These are phyloP conservation scores for Spencermartinsiella ligniputridi DNA, from an alignment of 1,139 yeast genomes.

Conservation along the genomic window DNA sequence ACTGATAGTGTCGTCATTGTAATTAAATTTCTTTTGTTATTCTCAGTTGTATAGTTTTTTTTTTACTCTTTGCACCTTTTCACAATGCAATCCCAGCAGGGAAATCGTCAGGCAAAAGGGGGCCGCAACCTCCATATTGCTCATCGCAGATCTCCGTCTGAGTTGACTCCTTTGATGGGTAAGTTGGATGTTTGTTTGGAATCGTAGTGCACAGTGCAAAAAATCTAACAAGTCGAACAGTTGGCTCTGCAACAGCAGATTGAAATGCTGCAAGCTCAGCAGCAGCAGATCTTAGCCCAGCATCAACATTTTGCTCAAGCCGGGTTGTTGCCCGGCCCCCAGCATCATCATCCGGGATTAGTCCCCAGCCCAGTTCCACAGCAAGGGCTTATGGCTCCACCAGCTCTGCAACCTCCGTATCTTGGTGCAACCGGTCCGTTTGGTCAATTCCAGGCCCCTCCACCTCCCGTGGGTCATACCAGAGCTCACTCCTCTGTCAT, in stretches of 20 bases:
- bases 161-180: constrained; percentile 88
- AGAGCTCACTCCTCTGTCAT: constrained; percentile 33
- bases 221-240: constrained; percentile 55
- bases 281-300: constrained; percentile 71
- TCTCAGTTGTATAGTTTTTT: too few relatives aligned
- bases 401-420: constrained; percentile 22
- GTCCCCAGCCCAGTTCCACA: constrained; percentile 17
- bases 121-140: constrained; percentile 65
- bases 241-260: constrained; percentile 88
- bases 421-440: constrained; percentile 26
- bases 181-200: constrained; percentile 27
- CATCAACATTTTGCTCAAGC: constrained; percentile 48
- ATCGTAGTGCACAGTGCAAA: not conserved
- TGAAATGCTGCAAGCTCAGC: constrained; percentile 88
- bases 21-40: too few relatives aligned
- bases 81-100: not conserved
- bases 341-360: constrained; percentile 16
- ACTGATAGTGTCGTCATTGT: too few relatives aligned
- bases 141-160: constrained; percentile 91
- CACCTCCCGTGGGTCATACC: constrained; percentile 26
- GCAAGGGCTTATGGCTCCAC: constrained; percentile 24
- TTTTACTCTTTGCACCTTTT: not conserved
- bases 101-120: constrained; percentile 12
- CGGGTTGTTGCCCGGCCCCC: constrained; percentile 22
- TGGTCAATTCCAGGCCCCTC: constrained; percentile 21